Evolutionary conservation across 2,329 filamentous ascomycete genomes (phyloP).

Genomic region (Orbilia blumenaviensis): DNA sequence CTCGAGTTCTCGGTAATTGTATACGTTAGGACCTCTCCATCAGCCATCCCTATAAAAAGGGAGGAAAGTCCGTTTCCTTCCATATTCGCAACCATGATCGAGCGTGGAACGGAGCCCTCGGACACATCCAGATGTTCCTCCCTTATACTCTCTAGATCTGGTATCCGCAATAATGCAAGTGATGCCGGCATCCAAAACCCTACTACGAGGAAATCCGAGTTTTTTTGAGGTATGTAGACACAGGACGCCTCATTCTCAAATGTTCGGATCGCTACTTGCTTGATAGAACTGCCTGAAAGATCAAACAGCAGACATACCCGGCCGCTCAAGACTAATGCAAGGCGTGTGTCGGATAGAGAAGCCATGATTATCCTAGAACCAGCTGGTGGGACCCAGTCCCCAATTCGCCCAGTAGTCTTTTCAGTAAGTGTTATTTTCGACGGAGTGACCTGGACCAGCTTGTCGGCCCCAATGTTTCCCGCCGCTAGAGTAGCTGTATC

Average conservation of each 20-base stretch:
- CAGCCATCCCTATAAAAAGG: slow-evolving; percentile 87
- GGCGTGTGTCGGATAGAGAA: slow-evolving; percentile 7
- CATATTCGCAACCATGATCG: slow-evolving; percentile 80
- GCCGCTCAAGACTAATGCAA: slow-evolving; percentile 26
- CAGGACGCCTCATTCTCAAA: slow-evolving; percentile 80
- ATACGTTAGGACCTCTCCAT: slow-evolving; percentile 89
- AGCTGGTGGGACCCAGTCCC: slow-evolving; percentile 68
- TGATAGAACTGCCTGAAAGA: slow-evolving; percentile 62
- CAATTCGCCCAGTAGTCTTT: slow-evolving; percentile 64
- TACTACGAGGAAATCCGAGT: slow-evolving; percentile 75
- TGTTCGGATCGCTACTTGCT: slow-evolving; percentile 69
- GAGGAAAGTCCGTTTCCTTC: slow-evolving; percentile 74
- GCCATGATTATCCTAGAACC: slow-evolving; percentile 59
- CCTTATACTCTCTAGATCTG: slow-evolving; percentile 72
- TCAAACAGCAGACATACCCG: slow-evolving; percentile 33
- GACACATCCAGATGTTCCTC: slow-evolving; percentile 69
- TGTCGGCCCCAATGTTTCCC: slow-evolving; percentile 70
- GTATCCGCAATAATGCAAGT: slow-evolving; percentile 76
- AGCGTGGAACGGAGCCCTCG: slow-evolving; percentile 78
- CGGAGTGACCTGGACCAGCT: slow-evolving; percentile 79
- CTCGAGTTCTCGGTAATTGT: slow-evolving; percentile 72
- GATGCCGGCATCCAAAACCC: slow-evolving; percentile 88
- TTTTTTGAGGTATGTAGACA: slow-evolving; percentile 74
- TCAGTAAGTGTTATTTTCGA: slow-evolving; percentile 72
- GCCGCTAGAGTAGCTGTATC: slow-evolving; percentile 76